phyloP scores from a whole-genome alignment of 106 monocot species.

The Allium fistulosum region DNA sequence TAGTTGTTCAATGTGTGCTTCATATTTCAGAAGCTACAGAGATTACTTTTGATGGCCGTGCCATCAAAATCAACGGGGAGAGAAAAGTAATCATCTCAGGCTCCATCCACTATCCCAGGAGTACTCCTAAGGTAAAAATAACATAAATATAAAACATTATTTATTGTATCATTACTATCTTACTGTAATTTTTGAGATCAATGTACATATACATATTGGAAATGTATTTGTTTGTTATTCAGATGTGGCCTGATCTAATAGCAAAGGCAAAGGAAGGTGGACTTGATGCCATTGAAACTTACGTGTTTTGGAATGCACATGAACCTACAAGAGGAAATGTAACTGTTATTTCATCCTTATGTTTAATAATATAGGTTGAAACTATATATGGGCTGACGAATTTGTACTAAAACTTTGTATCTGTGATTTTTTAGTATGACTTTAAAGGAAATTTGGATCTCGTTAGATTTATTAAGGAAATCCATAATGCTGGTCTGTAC shows the following conservation, averaged over 20 bases:
- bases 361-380: too few relatives aligned
- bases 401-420: neutral
- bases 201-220: neutral
- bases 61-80: neutral
- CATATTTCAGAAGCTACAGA: too few relatives aligned
- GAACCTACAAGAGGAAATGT: conserved; percentile 17
- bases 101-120: conserved; percentile 4
- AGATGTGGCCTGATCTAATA: conserved; percentile 45
- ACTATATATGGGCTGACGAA: neutral
- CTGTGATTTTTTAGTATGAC: conserved; percentile 21
- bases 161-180: too few relatives aligned
- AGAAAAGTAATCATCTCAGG: conserved; percentile 1
- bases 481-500: conserved; percentile 34
- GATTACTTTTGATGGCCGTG: neutral
- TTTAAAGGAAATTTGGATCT: conserved; percentile 33
- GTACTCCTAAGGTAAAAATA: conserved; percentile 1
- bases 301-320: conserved; percentile 44
- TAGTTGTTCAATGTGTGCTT: too few relatives aligned
- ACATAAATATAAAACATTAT: too few relatives aligned
- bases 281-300: conserved; percentile 30
- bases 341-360: neutral
- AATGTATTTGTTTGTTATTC: neutral
- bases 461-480: conserved; percentile 33
- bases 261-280: conserved; percentile 30
- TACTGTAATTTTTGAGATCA: too few relatives aligned